Evolutionary conservation across 225 moss, liverwort and hornwort genomes (phyloP).

Genomic region (Marchantia paleacea): DNA sequence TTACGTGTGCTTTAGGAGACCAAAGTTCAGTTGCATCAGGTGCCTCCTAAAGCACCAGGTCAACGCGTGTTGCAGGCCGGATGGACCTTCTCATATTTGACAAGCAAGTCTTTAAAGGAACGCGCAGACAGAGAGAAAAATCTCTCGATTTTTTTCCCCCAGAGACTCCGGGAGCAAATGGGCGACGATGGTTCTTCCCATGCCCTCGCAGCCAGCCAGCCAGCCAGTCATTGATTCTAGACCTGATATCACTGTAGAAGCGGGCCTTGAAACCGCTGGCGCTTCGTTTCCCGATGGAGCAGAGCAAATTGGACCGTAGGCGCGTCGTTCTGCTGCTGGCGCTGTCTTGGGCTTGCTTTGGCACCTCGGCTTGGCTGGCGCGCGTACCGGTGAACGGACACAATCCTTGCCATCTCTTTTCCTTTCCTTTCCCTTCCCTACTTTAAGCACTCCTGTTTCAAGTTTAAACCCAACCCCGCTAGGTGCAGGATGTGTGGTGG

Average conservation of each 20-base stretch:
- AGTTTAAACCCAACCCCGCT: too few species aligned
- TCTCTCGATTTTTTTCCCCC: neutral
- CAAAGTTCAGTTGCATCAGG: neutral
- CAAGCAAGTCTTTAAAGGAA: neutral
- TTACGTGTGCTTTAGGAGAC: slow-evolving; percentile 14
- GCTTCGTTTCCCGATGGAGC: neutral
- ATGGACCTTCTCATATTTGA: neutral
- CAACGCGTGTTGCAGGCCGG: slow-evolving; percentile 18
- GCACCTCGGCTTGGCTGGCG: neutral
- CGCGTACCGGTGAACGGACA: neutral
- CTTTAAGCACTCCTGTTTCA: too few species aligned
- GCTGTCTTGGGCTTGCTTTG: neutral
- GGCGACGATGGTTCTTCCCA: neutral
- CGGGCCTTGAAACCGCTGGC: neutral
- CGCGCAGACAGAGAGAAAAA: neutral
- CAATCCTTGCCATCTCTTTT: neutral
- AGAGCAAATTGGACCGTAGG: neutral
- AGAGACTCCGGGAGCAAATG: neutral
- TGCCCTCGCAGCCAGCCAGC: neutral
- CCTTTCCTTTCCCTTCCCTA: too few species aligned
- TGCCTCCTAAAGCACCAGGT: slow-evolving; percentile 1
- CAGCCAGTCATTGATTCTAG: neutral
- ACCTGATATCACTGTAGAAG: neutral
- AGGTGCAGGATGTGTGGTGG: slow-evolving; percentile 8
- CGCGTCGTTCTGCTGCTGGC: neutral